phyloP scores from a whole-genome alignment of 176 grass and related monocot genomes.

The Lolium multiflorum region DNA sequence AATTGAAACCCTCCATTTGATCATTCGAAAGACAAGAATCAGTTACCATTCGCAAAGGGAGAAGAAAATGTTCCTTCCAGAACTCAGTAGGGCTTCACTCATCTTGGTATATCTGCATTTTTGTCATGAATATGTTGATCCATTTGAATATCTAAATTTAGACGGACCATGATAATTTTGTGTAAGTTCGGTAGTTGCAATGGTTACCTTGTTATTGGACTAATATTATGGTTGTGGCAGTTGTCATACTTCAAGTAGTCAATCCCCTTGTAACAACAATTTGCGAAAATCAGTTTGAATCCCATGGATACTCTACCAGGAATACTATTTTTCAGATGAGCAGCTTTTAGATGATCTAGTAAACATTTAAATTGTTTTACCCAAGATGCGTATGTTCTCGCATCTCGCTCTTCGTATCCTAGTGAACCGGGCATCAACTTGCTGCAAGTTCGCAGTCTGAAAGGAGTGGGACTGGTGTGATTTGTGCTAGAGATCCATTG shows the following conservation, averaged over 20 bases:
- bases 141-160: not conserved
- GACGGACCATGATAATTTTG: not conserved
- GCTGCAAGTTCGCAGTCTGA: constrained; percentile 56
- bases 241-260: constrained; percentile 37
- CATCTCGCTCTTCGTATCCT: constrained; percentile 59
- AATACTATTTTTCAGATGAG: not conserved
- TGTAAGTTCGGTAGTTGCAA: not conserved
- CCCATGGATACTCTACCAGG: not conserved
- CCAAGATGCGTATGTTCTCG: constrained; percentile 50
- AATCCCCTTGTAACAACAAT: constrained; percentile 28
- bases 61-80: constrained; percentile 58
- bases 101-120: constrained; percentile 55
- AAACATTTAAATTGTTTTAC: constrained; percentile 33
- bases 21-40: not conserved
- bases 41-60: constrained; percentile 64
- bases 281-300: not conserved
- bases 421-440: constrained; percentile 58
- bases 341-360: not conserved
- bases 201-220: constrained; percentile 6
- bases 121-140: not conserved
- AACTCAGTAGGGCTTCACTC: constrained; percentile 51
- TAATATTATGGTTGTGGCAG: constrained; percentile 1
- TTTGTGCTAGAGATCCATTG: not conserved
- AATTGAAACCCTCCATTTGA: not conserved
- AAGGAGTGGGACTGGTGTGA: not conserved